These are phyloP conservation scores for Cordia subcordata DNA, from an alignment of 257 asterid genomes.

Conservation along the genomic window DNA sequence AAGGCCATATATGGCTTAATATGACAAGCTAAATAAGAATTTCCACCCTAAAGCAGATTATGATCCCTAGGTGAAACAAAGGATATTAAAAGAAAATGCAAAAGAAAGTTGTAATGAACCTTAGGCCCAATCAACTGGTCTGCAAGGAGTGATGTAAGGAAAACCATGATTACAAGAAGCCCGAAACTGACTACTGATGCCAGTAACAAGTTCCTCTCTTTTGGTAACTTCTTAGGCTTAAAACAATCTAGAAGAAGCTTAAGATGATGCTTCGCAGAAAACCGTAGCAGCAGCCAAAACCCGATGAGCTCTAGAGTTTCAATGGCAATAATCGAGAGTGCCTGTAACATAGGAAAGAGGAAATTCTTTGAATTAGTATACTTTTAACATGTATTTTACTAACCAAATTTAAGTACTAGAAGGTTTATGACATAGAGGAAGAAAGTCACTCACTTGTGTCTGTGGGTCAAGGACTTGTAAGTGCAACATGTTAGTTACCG, in stretches of 20 bases:
- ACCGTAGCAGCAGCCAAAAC: slow-evolving; percentile 51
- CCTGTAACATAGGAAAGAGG: slow-evolving; percentile 35
- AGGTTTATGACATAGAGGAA: background rate
- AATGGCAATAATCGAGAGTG: slow-evolving; percentile 43
- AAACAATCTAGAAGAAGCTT: slow-evolving; percentile 53
- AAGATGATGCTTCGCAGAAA: slow-evolving; percentile 46
- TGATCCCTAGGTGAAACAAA: background rate
- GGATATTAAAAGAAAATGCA: background rate
- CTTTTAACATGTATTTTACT: background rate
- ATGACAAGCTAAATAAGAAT: background rate
- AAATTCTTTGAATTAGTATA: background rate
- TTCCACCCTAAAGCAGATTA: background rate
- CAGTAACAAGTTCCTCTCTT: slow-evolving; percentile 58
- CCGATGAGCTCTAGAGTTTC: slow-evolving; percentile 57
- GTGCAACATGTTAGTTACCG: slow-evolving; percentile 48
- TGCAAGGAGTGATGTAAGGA: slow-evolving; percentile 50
- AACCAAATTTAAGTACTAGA: background rate
- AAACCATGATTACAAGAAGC: slow-evolving; percentile 48
- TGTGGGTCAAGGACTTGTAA: slow-evolving; percentile 57
- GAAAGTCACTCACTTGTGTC: slow-evolving; percentile 33
- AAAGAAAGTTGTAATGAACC: slow-evolving; percentile 26
- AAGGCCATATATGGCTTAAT: no score
- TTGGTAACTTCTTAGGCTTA: slow-evolving; percentile 24
- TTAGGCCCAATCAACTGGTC: slow-evolving; percentile 43
- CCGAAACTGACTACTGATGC: slow-evolving; percentile 52